Evolutionary conservation across 2,329 filamentous ascomycete genomes (phyloP), one percentile per base, ranked within the genome.

Genomic region (Penicillium sp.): DNA sequence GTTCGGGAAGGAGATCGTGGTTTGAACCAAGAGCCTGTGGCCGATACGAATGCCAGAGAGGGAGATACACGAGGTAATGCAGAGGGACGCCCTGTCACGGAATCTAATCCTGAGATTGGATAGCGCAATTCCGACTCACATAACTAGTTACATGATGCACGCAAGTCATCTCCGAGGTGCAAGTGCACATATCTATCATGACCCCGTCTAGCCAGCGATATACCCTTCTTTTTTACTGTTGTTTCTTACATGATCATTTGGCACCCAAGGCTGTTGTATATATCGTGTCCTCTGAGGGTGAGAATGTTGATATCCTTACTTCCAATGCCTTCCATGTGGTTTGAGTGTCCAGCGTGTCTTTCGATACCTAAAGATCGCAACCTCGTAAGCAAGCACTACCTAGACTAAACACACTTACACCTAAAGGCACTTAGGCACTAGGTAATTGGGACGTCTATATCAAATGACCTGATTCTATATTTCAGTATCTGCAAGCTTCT

Each of bases 1-100:
- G 25, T 49, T 25, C 39, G 16, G 16, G 44, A 49, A n/a, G 45
- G 29, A 28, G 48, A 41, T 34, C 27, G 33, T 14, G 31, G 8
- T 12, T 22, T 35, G 16, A 50, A 48, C 41, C 25, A 34, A 46
- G 43, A 40, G 2, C 37, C 33, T 30, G 34, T 7, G 10, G 10
- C 9, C 12, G 35, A 38, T 31, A 10, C 13, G 2, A 50, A 41
- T 37, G 10, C 37, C 18, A 29, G 18, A 11, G 49, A 45, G 10
- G 38, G 50, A 31, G 18, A 14, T 36, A n/a, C 35, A 45, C 27
- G 14, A 31, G 25, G 41, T 47, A 34, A 31, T 22, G 41, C 33
- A 34, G 47, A 51, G 37, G 44, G 35, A 30, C 25, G 10, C 19
- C 41, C 41, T 22, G 31, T 41, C 16, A 25, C 30, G 28, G 40